Conservation (phyloP, 2,329 filamentous ascomycete species). For the Leptographium radiaticola region DNA sequence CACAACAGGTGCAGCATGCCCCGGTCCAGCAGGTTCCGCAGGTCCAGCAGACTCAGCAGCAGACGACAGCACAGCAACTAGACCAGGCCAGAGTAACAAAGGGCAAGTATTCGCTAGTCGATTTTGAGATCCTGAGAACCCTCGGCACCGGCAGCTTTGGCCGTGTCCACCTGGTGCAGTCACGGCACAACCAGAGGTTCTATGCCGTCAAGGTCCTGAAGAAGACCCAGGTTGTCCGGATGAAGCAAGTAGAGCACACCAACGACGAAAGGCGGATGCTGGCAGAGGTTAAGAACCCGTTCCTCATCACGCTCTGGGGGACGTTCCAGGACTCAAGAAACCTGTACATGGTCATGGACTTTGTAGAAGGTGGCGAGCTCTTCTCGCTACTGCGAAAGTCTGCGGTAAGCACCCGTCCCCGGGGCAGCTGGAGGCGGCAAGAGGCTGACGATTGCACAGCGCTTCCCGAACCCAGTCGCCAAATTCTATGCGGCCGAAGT, state of each 20-base stretch:
- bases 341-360: constrained; percentile 99
- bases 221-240: constrained; percentile 96
- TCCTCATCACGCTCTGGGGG: constrained; percentile 94
- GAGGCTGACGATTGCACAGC: constrained; percentile 36
- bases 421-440: not conserved
- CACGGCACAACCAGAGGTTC: constrained; percentile 94
- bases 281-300: constrained; percentile 92
- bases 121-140: constrained; percentile 84
- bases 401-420: constrained; percentile 47
- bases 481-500: constrained; percentile 99
- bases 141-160: constrained; percentile 95
- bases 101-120: constrained; percentile 87
- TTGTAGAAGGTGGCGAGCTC: constrained; percentile 94
- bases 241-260: constrained; percentile 99
- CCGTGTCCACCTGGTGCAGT: constrained; percentile 90
- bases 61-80: constrained; percentile 2
- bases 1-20: constrained; percentile 19
- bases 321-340: constrained; percentile 95
- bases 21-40: constrained; percentile 11
- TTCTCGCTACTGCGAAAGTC: constrained; percentile 94
- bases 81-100: constrained; percentile 59
- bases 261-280: constrained; percentile 97
- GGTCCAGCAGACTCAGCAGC: constrained; percentile 21
- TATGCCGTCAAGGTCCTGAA: constrained; percentile 98
- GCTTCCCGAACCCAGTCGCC: constrained; percentile 95